Evolutionary conservation across 306 rosid genomes (phyloP).

Genomic region (Cucurbita maxima): DNA sequence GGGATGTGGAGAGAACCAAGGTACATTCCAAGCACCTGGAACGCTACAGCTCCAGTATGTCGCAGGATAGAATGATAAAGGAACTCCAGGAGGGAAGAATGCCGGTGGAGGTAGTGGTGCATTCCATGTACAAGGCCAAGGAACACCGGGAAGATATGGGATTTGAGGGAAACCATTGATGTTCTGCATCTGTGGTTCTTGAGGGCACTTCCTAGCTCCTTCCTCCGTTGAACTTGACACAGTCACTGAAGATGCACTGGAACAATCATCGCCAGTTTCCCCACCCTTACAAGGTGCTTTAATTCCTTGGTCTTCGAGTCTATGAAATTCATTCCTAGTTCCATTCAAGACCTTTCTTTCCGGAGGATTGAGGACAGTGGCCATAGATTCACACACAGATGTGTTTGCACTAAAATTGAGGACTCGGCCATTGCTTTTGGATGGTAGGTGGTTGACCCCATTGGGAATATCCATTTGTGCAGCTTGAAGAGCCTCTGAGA

Average conservation of each 20-base stretch:
- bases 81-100: slow-evolving; percentile 56
- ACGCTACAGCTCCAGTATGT: slow-evolving; percentile 56
- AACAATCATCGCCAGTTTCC: slow-evolving; percentile 46
- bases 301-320: slow-evolving; percentile 20
- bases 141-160: slow-evolving; percentile 55
- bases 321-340: slow-evolving; percentile 29
- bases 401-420: slow-evolving; percentile 57
- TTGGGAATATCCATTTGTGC: slow-evolving; percentile 42
- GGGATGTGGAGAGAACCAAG: slow-evolving; percentile 52
- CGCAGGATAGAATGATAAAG: slow-evolving; percentile 47
- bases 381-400: slow-evolving; percentile 48
- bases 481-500: slow-evolving; percentile 67
- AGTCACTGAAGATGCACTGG: slow-evolving; percentile 38
- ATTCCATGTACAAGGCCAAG: slow-evolving; percentile 80
- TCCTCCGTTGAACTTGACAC: slow-evolving; percentile 36
- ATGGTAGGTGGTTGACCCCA: slow-evolving; percentile 24
- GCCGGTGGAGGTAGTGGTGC: slow-evolving; percentile 39
- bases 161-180: slow-evolving; percentile 41
- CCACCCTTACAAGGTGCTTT: slow-evolving; percentile 20
- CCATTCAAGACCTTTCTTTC: slow-evolving; percentile 35
- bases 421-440: slow-evolving; percentile 44
- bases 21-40: slow-evolving; percentile 50
- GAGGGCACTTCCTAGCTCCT: slow-evolving; percentile 21
- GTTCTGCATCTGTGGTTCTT: slow-evolving; percentile 19
- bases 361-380: slow-evolving; percentile 32